These are phyloP conservation scores for Phaeotremella skinneri DNA, from an alignment of 768 basidiomycete species.

Conservation along the genomic window DNA sequence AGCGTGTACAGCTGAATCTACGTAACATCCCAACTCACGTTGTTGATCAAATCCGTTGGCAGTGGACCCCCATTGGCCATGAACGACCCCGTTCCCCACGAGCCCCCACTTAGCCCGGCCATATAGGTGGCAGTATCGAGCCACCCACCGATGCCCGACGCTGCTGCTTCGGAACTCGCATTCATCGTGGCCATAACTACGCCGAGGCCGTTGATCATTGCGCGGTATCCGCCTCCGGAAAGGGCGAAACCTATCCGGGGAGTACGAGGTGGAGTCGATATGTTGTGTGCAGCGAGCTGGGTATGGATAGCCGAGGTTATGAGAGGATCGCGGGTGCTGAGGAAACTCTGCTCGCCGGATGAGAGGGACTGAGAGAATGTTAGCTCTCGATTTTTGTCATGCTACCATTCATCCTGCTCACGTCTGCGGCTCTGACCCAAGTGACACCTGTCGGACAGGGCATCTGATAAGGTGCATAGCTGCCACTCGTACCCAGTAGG, in stretches of 20 bases:
- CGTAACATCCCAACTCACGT: conserved; percentile 31
- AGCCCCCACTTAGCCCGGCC: conserved; percentile 57
- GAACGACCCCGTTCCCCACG: conserved; percentile 56
- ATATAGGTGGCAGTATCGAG: conserved; percentile 71
- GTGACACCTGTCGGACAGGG: conserved; percentile 38
- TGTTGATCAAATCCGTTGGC: conserved; percentile 40
- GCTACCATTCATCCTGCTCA: conserved; percentile 8
- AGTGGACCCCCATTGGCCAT: conserved; percentile 43
- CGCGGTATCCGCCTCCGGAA: conserved; percentile 69
- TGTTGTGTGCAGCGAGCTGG: conserved; percentile 22
- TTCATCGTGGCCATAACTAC: conserved; percentile 55
- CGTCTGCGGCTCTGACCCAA: conserved; percentile 41
- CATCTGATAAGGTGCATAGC: conserved; percentile 42
- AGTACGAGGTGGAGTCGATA: conserved; percentile 39
- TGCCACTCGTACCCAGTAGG: neutral
- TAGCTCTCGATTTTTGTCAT: conserved; percentile 3
- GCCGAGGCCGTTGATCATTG: conserved; percentile 54
- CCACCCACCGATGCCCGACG: conserved; percentile 64
- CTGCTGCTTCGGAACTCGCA: conserved; percentile 60
- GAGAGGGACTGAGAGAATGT: conserved; percentile 24
- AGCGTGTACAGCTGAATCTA: neutral
- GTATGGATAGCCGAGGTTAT: conserved; percentile 30
- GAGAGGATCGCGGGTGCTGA: conserved; percentile 20
- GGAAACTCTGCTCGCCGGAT: conserved; percentile 32
- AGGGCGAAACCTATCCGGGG: conserved; percentile 57